Evolutionary conservation across 2,329 filamentous ascomycete genomes (phyloP), one percentile per base, ranked within the genome.

Genomic region (Aspergillus puulaauensis): DNA sequence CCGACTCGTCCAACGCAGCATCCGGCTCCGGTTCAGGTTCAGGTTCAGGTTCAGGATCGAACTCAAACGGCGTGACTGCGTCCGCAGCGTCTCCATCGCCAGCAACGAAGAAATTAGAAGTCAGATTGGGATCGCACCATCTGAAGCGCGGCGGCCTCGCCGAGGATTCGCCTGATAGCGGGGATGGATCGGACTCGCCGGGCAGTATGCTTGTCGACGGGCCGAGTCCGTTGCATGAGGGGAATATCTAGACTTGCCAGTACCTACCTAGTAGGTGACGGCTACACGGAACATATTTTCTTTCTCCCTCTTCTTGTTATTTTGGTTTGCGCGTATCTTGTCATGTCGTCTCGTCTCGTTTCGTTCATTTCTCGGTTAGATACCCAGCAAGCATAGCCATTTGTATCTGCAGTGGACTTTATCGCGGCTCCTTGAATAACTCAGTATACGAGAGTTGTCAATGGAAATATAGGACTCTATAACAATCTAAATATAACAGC

Each of bases 91-190:
- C 58, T 6, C 57, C 58, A 11, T 52, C 62, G 27, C 44, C 58
- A 3, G 23, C 49, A 3, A 39, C 52, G 46, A 49, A 54, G 39
- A 61, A 57, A 31, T 33, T 40, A 52, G 58, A 58, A 17, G 47
- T 9, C 27, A 31, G 27, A 31, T 9, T 39, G 9, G 58, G 55
- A 15, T 15, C 44, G 7, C 51, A 40, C 17, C 43, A 56, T 21
- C 39, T 54, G 37, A 64, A 48, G 50, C 61, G 44, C 44, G 61
- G 35, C 9, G 60, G 61, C 49, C 45, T 57, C 27, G 59, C 45
- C 6, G 66, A 69, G 39, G 68, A 72, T 52, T 70, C 70, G 15
- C 72, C 65, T 9, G 71, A 68, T 41, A 69, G 70, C 52, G 66
- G 63, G 17, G 69, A 70, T 52, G 66, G 63, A 19, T 56, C 56